Percentiles rank a stretch among this genome's conserved stretches.
Conservation (phyloP, 2,329 filamentous ascomycete genomes). For the Allantophomopsis cytisporea region DNA sequence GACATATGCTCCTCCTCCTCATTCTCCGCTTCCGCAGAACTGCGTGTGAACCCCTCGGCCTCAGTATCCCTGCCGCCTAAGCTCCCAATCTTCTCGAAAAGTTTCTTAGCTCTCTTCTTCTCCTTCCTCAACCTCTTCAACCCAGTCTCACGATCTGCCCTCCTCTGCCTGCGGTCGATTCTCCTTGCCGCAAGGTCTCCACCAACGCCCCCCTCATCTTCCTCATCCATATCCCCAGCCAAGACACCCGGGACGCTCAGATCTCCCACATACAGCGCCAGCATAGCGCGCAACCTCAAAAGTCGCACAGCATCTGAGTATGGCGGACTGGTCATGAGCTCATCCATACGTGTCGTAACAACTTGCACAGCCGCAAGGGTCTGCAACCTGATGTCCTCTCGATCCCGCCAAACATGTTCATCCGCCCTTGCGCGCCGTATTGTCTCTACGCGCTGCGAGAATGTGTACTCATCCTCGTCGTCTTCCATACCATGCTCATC, state of each 20-base stretch:
- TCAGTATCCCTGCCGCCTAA: conserved; percentile 6
- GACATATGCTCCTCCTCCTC: no score
- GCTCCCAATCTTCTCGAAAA: conserved; percentile 23
- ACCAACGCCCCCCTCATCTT: conserved; percentile 10
- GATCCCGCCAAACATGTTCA: conserved; percentile 12
- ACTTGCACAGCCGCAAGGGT: conserved; percentile 34
- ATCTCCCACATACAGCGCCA: conserved; percentile 64
- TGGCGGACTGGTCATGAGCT: conserved; percentile 53
- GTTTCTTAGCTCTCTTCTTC: conserved; percentile 19
- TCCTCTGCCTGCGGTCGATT: conserved; percentile 8
- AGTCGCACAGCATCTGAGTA: conserved; percentile 56
- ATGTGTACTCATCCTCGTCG: conserved; percentile 9
- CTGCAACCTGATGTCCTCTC: conserved; percentile 13
- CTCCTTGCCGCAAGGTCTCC: conserved; percentile 7
- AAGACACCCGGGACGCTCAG: conserved; percentile 27
- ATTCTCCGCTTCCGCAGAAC: no score
- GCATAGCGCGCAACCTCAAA: conserved; percentile 58
- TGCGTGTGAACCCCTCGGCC: neutral
- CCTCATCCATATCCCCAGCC: conserved; percentile 9
- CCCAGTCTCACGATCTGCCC: conserved; percentile 10
- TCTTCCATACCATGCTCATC: conserved; percentile 8
- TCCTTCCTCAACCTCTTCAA: conserved; percentile 15
- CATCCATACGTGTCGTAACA: conserved; percentile 58
- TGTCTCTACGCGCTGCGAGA: conserved; percentile 6
- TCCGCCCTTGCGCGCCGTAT: conserved; percentile 4